Conservation (phyloP, 345 rosid species). For the Ceriops zippeliana region DNA sequence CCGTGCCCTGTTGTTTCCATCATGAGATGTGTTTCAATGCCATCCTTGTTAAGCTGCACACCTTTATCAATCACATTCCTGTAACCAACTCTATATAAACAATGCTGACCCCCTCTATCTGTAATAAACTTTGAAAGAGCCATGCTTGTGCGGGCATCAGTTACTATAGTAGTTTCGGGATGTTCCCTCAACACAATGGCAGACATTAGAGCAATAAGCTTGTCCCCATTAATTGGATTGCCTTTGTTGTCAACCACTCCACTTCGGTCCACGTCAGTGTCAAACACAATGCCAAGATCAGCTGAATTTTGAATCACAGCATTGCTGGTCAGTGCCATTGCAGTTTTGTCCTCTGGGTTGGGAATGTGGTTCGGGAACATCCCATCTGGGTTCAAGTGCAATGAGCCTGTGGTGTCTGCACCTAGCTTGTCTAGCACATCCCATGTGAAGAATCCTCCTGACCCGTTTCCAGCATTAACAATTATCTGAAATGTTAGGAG, state of each 20-base stretch:
- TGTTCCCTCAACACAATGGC: constrained; percentile 77
- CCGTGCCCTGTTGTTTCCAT: constrained; percentile 99
- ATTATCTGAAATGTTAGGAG: constrained; percentile 45
- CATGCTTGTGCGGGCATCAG: constrained; percentile 92
- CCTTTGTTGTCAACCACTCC: constrained; percentile 81
- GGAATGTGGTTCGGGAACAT: constrained; percentile 96
- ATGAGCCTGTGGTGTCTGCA: constrained; percentile 84
- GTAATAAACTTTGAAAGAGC: constrained; percentile 62
- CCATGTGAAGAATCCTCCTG: constrained; percentile 93
- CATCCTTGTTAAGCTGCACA: constrained; percentile 65
- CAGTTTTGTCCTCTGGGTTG: constrained; percentile 78
- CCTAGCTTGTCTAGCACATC: constrained; percentile 85
- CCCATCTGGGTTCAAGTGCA: constrained; percentile 80
- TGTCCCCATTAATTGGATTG: constrained; percentile 84
- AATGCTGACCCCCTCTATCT: constrained; percentile 75
- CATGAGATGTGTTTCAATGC: constrained; percentile 81
- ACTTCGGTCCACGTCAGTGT: constrained; percentile 90
- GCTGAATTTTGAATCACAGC: constrained; percentile 71
- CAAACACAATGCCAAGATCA: constrained; percentile 92
- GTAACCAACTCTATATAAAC: constrained; percentile 87
- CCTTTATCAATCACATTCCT: constrained; percentile 93
- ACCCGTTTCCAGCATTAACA: constrained; percentile 90
- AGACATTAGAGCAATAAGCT: constrained; percentile 83
- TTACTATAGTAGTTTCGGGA: constrained; percentile 73
- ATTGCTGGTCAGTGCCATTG: constrained; percentile 78